Evolutionary conservation across 768 basidiomycete genomes (phyloP).

Genomic region (Lactarius psammicola): DNA sequence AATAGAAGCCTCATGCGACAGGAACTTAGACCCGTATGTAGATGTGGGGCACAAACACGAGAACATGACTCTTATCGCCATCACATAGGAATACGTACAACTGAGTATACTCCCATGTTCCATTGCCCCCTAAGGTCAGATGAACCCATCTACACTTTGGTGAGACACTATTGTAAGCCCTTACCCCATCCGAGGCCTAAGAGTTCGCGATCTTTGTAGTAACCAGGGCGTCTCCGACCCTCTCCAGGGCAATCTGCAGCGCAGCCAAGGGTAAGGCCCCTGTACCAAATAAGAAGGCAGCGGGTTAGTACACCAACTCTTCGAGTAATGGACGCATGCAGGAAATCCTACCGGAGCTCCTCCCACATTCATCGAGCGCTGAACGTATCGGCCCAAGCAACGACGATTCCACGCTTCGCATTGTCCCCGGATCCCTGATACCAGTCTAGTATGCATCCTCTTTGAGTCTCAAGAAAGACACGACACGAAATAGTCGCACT

Average conservation of each 20-base stretch:
- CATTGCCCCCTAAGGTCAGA: not conserved
- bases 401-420: constrained; percentile 15
- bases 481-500: constrained; percentile 38
- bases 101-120: not conserved
- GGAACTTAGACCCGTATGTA: not conserved
- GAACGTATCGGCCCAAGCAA: constrained; percentile 23
- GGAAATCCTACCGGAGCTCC: not conserved
- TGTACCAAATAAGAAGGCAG: constrained; percentile 29
- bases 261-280: constrained; percentile 23
- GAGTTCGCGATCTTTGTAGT: not conserved
- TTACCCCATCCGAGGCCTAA: not conserved
- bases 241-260: constrained; percentile 27
- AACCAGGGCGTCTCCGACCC: constrained; percentile 27
- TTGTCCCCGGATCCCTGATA: constrained; percentile 29
- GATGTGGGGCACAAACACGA: not conserved
- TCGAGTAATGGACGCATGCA: constrained; percentile 14
- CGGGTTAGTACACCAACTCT: not conserved
- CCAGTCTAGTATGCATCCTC: constrained; percentile 33
- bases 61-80: not conserved
- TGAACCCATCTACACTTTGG: not conserved
- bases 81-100: not conserved
- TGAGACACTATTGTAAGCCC: not conserved
- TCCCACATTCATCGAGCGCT: constrained; percentile 13
- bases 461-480: not conserved
- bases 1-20: not conserved